A percentile compares a stretch with the other conserved stretches of the same genome.
Conservation (phyloP, 208 protist genomes). For the Trypanosoma platydactyli region DNA sequence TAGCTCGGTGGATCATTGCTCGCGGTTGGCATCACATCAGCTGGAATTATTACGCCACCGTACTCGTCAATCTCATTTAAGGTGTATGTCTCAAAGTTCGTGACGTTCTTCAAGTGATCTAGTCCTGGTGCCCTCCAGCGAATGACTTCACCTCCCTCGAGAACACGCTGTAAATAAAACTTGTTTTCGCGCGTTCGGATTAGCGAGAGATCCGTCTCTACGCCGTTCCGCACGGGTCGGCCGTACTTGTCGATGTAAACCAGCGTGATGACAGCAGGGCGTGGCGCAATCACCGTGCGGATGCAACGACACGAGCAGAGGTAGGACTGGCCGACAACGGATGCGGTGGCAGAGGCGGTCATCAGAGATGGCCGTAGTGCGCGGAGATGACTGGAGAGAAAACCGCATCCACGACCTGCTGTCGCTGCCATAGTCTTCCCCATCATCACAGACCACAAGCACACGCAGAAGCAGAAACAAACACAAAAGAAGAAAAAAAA, state of each 20-base stretch:
- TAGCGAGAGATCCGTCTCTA: constrained; percentile 74
- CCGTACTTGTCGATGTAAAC: constrained; percentile 74
- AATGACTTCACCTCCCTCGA: constrained; percentile 74
- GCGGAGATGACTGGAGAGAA: neutral
- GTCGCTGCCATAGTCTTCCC: neutral
- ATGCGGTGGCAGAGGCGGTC: constrained; percentile 10
- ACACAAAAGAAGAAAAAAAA: neutral
- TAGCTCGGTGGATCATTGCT: constrained; percentile 65
- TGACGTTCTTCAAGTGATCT: constrained; percentile 80
- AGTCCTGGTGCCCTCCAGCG: constrained; percentile 82
- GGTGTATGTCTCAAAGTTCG: constrained; percentile 87
- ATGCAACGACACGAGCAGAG: constrained; percentile 34
- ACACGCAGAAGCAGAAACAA: too few relatives aligned
- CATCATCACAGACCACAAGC: too few relatives aligned
- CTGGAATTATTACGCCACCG: constrained; percentile 77
- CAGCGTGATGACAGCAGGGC: constrained; percentile 81
- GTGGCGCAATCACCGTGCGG: constrained; percentile 80
- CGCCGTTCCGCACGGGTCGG: constrained; percentile 49
- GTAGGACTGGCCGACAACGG: constrained; percentile 1
- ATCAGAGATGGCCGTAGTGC: constrained; percentile 8
- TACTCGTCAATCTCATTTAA: constrained; percentile 89
- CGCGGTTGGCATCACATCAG: constrained; percentile 75
- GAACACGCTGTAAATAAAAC: constrained; percentile 89
- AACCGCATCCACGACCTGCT: neutral
- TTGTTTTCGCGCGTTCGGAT: constrained; percentile 89